A percentile compares a stretch with the other conserved stretches of the same genome.
phyloP scores from a whole-genome alignment of 345 rosid genomes.

The Lenwebbia sp. region DNA sequence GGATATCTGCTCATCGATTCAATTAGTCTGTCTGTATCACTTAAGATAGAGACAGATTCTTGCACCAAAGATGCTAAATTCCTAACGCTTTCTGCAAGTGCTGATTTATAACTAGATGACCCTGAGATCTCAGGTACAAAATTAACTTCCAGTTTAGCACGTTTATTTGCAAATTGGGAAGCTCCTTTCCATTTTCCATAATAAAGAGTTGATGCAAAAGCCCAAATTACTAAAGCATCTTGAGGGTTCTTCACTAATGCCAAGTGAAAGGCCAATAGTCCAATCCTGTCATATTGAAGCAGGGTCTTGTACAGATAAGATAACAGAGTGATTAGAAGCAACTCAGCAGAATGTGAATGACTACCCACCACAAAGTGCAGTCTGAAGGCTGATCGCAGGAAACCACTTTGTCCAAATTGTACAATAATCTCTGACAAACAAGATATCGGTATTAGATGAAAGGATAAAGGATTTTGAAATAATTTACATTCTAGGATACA shows the following conservation, averaged over 20 bases:
- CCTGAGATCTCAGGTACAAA: slow-evolving; percentile 54
- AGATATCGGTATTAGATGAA: neutral
- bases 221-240: slow-evolving; percentile 50
- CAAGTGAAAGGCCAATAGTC: slow-evolving; percentile 74
- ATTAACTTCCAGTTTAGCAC: slow-evolving; percentile 18
- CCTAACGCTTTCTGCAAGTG: slow-evolving; percentile 50
- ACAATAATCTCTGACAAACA: slow-evolving; percentile 51
- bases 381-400: slow-evolving; percentile 70
- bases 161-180: slow-evolving; percentile 43
- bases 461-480: neutral
- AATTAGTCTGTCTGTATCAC: slow-evolving; percentile 15
- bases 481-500: neutral
- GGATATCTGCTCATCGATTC: slow-evolving; percentile 30
- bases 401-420: slow-evolving; percentile 71
- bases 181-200: slow-evolving; percentile 69
- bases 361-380: slow-evolving; percentile 59
- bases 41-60: slow-evolving; percentile 33
- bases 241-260: slow-evolving; percentile 73
- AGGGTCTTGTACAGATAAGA: neutral
- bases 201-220: slow-evolving; percentile 64
- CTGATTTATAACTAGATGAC: slow-evolving; percentile 36
- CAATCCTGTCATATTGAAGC: slow-evolving; percentile 45
- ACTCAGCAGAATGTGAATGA: neutral
- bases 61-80: slow-evolving; percentile 36
- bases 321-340: neutral